These are phyloP conservation scores for Fusarium clavum DNA, from an alignment of 2,329 filamentous ascomycete species.

Conservation along the genomic window DNA sequence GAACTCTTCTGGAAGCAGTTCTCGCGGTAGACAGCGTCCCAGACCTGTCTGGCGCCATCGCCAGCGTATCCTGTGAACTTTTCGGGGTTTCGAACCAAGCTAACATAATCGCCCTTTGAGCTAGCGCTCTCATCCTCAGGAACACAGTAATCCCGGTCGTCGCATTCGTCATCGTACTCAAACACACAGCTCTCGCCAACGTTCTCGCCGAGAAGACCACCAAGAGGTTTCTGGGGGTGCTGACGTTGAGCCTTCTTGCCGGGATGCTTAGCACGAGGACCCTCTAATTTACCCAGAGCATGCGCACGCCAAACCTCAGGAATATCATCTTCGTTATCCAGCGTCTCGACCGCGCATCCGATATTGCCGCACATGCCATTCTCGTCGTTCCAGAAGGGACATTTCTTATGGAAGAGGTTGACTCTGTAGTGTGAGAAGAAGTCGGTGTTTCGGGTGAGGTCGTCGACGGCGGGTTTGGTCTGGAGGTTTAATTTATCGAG, in stretches of 20 bases:
- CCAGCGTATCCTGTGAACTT: slow-evolving; percentile 95
- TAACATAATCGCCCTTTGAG: slow-evolving; percentile 96
- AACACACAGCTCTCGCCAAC: slow-evolving; percentile 97
- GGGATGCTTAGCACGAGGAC: slow-evolving; percentile 90
- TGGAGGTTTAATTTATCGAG: slow-evolving; percentile 85
- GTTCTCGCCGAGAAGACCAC: slow-evolving; percentile 83
- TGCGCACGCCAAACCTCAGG: slow-evolving; percentile 91
- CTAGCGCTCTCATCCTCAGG: slow-evolving; percentile 90
- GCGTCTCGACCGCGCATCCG: slow-evolving; percentile 92
- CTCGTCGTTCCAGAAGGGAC: slow-evolving; percentile 95
- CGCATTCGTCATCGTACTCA: slow-evolving; percentile 97
- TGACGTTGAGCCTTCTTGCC: slow-evolving; percentile 78
- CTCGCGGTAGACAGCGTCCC: slow-evolving; percentile 96
- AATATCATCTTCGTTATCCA: slow-evolving; percentile 95
- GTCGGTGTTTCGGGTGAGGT: slow-evolving; percentile 87
- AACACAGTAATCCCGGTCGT: slow-evolving; percentile 96
- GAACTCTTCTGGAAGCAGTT: slow-evolving; percentile 88
- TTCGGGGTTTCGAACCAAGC: slow-evolving; percentile 91
- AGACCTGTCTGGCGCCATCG: slow-evolving; percentile 86
- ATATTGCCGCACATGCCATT: slow-evolving; percentile 97
- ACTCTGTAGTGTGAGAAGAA: slow-evolving; percentile 98
- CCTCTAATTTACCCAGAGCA: slow-evolving; percentile 91
- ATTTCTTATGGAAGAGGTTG: slow-evolving; percentile 93
- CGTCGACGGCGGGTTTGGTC: slow-evolving; percentile 80
- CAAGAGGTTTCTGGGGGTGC: slow-evolving; percentile 77